Evolutionary conservation across 441 rosid genomes (phyloP).

Genomic region (Melastoma candidum): DNA sequence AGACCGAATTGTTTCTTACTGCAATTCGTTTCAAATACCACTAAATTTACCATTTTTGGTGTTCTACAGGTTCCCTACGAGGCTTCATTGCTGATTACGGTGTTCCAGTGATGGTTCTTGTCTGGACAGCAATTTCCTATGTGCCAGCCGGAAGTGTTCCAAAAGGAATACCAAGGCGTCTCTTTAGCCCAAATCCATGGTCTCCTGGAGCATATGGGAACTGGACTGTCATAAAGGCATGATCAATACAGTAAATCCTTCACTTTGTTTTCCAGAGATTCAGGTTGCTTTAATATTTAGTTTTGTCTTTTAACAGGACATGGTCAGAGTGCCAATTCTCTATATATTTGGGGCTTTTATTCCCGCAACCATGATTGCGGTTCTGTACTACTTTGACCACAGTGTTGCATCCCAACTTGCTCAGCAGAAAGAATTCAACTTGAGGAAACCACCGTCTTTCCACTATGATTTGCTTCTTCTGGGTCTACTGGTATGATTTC

Average conservation of each 20-base stretch:
- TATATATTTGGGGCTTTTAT: conserved; percentile 52
- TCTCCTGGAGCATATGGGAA: conserved; percentile 56
- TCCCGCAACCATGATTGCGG: conserved; percentile 64
- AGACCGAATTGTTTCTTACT: too few relatives aligned
- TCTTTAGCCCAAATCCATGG: conserved; percentile 70
- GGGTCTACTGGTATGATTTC: conserved; percentile 44
- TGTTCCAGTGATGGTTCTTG: conserved; percentile 59
- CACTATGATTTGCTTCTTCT: conserved; percentile 64
- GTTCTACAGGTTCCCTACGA: conserved; percentile 35
- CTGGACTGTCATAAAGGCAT: conserved; percentile 56
- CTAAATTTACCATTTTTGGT: neutral
- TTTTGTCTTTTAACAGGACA: conserved; percentile 31
- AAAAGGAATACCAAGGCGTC: conserved; percentile 56
- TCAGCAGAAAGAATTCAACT: conserved; percentile 59
- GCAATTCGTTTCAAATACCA: too few relatives aligned
- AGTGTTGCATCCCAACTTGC: conserved; percentile 70
- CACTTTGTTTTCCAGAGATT: neutral
- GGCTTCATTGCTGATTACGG: conserved; percentile 70
- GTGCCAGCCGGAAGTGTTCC: conserved; percentile 43
- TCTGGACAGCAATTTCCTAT: conserved; percentile 56
- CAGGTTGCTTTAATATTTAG: neutral
- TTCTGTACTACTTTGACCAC: conserved; percentile 66
- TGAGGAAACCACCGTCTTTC: conserved; percentile 53
- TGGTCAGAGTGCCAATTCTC: conserved; percentile 48
- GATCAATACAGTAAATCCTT: conserved; percentile 2